Conservation (phyloP, 2,329 filamentous ascomycete species). For the Diaporthe citrichinensis region DNA sequence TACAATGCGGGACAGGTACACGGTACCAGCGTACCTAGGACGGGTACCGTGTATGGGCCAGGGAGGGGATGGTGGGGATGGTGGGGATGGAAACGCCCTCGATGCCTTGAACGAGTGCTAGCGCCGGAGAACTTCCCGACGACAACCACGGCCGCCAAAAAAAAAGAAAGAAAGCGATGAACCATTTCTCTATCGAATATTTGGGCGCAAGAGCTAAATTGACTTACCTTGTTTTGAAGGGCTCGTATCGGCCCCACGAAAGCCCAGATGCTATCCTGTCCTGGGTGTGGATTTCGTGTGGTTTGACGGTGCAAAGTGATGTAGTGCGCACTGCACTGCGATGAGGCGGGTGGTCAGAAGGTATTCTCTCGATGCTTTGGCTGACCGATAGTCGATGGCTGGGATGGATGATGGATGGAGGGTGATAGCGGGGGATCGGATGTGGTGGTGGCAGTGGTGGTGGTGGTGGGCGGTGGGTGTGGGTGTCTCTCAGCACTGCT, state of each 20-base stretch:
- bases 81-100: constrained; percentile 15
- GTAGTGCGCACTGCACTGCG: constrained; percentile 3
- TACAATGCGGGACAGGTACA: constrained; percentile 10
- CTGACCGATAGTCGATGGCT: constrained; percentile 29
- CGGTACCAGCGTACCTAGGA: neutral
- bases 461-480: constrained; percentile 21
- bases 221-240: neutral
- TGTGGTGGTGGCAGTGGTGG: constrained; percentile 8
- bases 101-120: constrained; percentile 32
- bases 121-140: constrained; percentile 38
- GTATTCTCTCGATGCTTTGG: constrained; percentile 12
- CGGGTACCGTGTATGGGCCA: neutral
- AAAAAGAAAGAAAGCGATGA: neutral
- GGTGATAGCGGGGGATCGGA: constrained; percentile 17
- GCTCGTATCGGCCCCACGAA: constrained; percentile 14
- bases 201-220: neutral
- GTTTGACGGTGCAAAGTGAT: neutral
- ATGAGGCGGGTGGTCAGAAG: constrained; percentile 32
- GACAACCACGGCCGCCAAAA: constrained; percentile 25
- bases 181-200: neutral
- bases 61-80: constrained; percentile 4
- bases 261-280: neutral
- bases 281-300: neutral
- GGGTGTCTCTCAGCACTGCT: constrained; percentile 32
- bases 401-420: constrained; percentile 24